Percentiles rank a stretch among this genome's conserved stretches.
Conservation (phyloP, 495 filamentous ascomycete genomes). For the Penicillium silybi region DNA sequence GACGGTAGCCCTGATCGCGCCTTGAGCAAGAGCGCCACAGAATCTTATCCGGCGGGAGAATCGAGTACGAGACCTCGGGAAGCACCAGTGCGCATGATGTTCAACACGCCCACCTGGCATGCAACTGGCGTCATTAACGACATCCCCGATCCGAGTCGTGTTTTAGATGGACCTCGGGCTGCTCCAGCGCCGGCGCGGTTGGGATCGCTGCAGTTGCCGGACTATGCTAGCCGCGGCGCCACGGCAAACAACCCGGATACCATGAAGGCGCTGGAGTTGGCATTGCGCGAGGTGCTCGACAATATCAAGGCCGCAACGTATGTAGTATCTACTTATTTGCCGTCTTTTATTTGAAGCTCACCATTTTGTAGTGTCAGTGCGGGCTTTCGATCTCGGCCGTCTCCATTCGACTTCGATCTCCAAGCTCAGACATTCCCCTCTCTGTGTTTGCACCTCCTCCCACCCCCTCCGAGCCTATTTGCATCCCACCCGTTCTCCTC, state of each 20-base stretch:
- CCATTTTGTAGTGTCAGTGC: constrained; percentile 17
- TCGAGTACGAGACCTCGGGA: constrained; percentile 29
- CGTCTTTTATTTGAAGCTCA: neutral
- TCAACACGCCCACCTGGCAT: constrained; percentile 70
- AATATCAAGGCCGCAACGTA: constrained; percentile 81
- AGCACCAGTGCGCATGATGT: constrained; percentile 46
- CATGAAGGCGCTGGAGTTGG: constrained; percentile 75
- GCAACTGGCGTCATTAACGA: constrained; percentile 79
- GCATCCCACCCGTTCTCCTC: constrained; percentile 65
- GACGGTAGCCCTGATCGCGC: constrained; percentile 41
- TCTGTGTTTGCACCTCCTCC: constrained; percentile 74
- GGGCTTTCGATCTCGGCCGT: constrained; percentile 38
- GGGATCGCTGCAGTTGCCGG: constrained; percentile 50
- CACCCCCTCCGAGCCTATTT: constrained; percentile 72
- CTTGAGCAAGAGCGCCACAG: constrained; percentile 28
- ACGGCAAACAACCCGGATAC: constrained; percentile 64
- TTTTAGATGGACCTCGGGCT: constrained; percentile 35
- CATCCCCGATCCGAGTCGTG: constrained; percentile 47
- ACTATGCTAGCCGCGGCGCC: constrained; percentile 54
- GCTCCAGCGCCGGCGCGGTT: constrained; percentile 39
- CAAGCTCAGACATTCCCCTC: constrained; percentile 76
- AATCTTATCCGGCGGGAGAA: constrained; percentile 21
- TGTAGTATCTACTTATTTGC: constrained; percentile 19
- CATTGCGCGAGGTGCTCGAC: constrained; percentile 72
- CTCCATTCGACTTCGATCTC: constrained; percentile 79